Evolutionary conservation across 2,329 filamentous ascomycete species (phyloP).

Genomic region (Simplicillium aogashimaense): DNA sequence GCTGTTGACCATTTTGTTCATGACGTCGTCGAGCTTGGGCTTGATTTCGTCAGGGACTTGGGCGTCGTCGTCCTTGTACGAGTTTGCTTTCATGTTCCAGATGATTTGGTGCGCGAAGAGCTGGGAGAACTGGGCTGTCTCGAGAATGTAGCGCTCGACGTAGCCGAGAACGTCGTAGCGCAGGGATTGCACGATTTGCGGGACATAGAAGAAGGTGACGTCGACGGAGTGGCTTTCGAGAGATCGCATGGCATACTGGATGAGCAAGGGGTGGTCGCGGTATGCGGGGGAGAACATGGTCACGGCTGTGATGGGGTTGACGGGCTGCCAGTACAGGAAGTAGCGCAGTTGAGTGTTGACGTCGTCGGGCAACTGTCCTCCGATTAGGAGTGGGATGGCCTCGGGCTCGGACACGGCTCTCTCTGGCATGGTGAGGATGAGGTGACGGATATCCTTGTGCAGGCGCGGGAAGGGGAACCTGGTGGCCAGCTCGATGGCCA

Average conservation of each 20-base stretch:
- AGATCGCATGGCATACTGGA: constrained; percentile 95
- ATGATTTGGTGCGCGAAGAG: constrained; percentile 98
- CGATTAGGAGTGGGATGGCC: constrained; percentile 73
- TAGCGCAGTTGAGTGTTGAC: constrained; percentile 79
- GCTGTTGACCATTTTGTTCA: constrained; percentile 69
- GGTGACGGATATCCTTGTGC: constrained; percentile 64
- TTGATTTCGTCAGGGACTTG: constrained; percentile 86
- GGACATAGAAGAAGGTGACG: constrained; percentile 97
- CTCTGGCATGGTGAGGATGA: constrained; percentile 74
- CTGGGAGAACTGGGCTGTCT: constrained; percentile 96
- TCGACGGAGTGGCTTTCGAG: constrained; percentile 93
- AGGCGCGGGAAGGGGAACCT: constrained; percentile 71
- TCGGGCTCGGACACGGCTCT: constrained; percentile 74
- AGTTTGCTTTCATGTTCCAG: constrained; percentile 99
- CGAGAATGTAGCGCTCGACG: constrained; percentile 90
- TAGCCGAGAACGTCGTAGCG: constrained; percentile 91
- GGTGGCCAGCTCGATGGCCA: constrained; percentile 76
- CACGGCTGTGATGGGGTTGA: constrained; percentile 86
- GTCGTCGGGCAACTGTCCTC: constrained; percentile 65
- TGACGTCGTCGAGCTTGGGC: constrained; percentile 84
- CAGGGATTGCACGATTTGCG: constrained; percentile 91
- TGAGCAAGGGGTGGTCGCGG: constrained; percentile 80
- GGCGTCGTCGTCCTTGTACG: constrained; percentile 93
- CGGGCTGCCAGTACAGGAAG: constrained; percentile 82
- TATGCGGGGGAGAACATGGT: constrained; percentile 91